A percentile compares a stretch with the other conserved stretches of the same genome.
Evolutionary conservation across 2,329 filamentous ascomycete genomes (phyloP).

Genomic region (Chalaropsis thielavioides): DNA sequence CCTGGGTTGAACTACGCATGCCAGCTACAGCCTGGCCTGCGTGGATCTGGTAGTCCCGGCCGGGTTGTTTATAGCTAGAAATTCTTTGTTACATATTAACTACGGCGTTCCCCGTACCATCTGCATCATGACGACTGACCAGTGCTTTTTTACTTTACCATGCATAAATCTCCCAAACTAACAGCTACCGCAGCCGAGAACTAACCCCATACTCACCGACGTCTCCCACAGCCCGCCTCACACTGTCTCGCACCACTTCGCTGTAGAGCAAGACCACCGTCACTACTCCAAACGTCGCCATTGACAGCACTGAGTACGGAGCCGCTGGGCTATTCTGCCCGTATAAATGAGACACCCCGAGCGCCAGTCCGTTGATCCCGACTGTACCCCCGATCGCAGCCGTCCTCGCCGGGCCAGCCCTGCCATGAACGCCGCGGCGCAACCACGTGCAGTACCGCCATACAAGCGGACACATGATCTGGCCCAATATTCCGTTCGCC

Average conservation of each 20-base stretch:
- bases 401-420: background rate
- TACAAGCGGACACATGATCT: constrained; percentile 27
- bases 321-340: constrained; percentile 38
- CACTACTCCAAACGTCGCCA: constrained; percentile 43
- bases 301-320: constrained; percentile 41
- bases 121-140: background rate
- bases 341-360: constrained; percentile 45
- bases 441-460: constrained; percentile 24
- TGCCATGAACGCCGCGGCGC: background rate
- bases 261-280: constrained; percentile 38
- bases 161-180: background rate
- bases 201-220: background rate
- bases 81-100: background rate
- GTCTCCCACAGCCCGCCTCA: background rate
- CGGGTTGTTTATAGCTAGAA: background rate
- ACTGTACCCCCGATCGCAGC: constrained; percentile 38
- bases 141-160: background rate
- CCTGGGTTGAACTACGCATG: background rate
- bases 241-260: background rate
- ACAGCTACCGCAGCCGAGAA: background rate
- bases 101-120: no score
- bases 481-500: constrained; percentile 35
- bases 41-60: background rate
- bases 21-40: background rate
- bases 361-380: constrained; percentile 45